Evolutionary conservation across 2,329 filamentous ascomycete species (phyloP).

Genomic region (Cladosporium sp.): DNA sequence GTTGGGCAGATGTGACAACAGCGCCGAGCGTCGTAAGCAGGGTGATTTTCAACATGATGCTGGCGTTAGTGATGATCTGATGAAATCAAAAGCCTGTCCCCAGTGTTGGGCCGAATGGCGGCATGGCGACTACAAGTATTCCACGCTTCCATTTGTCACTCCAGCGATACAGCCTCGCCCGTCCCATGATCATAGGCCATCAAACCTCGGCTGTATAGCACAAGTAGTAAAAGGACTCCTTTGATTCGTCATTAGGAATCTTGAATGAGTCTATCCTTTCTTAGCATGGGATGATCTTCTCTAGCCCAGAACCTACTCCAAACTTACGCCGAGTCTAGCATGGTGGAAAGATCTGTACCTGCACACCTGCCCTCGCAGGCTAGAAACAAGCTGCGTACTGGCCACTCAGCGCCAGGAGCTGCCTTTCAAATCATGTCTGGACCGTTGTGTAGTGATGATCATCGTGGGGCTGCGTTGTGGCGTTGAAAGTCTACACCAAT

Average conservation of each 20-base stretch:
- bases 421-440: not conserved
- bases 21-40: not conserved
- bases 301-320: not conserved
- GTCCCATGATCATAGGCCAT: not conserved
- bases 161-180: not conserved
- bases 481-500: not conserved
- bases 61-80: not conserved
- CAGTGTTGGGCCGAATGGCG: not conserved
- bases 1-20: slow-evolving; percentile 3
- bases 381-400: not conserved
- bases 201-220: slow-evolving; percentile 3
- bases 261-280: slow-evolving; percentile 10
- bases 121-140: slow-evolving; percentile 11
- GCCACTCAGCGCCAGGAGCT: not conserved
- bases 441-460: not conserved
- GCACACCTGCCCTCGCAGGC: not conserved
- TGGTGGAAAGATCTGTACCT: slow-evolving; percentile 2
- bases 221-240: slow-evolving; percentile 7
- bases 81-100: not conserved
- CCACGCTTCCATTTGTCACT: slow-evolving; percentile 3
- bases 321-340: not conserved
- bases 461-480: slow-evolving; percentile 1
- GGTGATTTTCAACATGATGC: not conserved
- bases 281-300: slow-evolving; percentile 5
- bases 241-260: slow-evolving; percentile 2